Base-by-base conservation (phyloP, 164 flowering plant genomes). In the Piper longum region DNA sequence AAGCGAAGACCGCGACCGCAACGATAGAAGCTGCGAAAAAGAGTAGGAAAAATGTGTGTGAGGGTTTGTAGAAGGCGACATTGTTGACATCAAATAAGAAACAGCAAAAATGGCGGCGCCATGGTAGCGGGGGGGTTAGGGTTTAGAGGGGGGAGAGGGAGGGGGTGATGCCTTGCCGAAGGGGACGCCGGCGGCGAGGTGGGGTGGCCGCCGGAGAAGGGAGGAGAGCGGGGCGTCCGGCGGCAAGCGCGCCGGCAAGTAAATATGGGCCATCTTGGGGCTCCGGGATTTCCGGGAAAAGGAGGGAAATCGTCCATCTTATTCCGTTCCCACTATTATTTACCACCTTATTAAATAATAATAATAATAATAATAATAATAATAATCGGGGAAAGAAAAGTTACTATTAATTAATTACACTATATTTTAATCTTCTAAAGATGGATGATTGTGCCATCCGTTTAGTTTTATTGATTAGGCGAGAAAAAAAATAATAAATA, bases 211-310 rank as follows among this genome's bases (percentile, higher is more conserved):
- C 68, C 26, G 43, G 63, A n/a, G 45, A 41, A 75, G 60, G 65
- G 54, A 43, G 36, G 36, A 26, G 36, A 26, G 36, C 62, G 65
- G 75, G 70, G 78, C 54, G 59, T 63, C 64, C 64, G 71, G 43
- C 60, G 70, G 62, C 44, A 66, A 68, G 26, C 68, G 79, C 64
- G 70, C 63, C 39, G 70, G 54, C 0, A 26, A 56, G 55, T 65
- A 67, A 41, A 78, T 45, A 73, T 72, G 63, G 66, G 79, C 82
- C 82, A 79, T 79, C 54, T 26, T 26, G 36, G 36, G 36, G 36
- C 36, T 26, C 36, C 36, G 1, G 36, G 36, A 26, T 26, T 26
- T 26, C 36, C 36, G 36, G 36, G 36, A 26, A 26, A 26, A 26
- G 36, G 36, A 26, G 36, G n/a, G n/a, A n/a, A n/a, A n/a, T n/a